Conservation (phyloP, 495 filamentous ascomycete genomes). For the Clohesyomyces aquaticus region DNA sequence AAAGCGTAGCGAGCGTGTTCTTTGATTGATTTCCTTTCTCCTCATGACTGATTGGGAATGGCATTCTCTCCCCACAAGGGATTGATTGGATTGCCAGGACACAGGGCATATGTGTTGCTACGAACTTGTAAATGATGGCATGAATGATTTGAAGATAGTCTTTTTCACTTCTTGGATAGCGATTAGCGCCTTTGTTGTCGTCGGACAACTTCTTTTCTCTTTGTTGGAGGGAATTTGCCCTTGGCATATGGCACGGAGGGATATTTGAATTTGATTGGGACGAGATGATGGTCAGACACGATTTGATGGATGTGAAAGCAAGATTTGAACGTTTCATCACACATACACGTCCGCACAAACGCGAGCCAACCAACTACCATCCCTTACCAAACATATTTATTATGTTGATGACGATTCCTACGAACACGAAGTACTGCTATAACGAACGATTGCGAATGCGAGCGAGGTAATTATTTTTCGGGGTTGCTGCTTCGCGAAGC, state of each 20-base stretch:
- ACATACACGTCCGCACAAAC: too few species aligned
- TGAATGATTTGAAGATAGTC: constrained; percentile 22
- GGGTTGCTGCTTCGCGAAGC: too few species aligned
- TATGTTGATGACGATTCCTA: neutral
- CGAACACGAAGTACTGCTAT: too few species aligned
- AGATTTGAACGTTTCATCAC: too few species aligned
- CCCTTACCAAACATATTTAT: too few species aligned
- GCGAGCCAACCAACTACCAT: too few species aligned
- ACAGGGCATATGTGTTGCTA: constrained; percentile 27
- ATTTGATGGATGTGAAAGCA: neutral
- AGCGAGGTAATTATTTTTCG: too few species aligned
- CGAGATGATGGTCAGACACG: neutral
- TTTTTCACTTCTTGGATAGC: constrained; percentile 10
- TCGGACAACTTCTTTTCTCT: neutral
- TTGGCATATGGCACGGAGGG: too few species aligned
- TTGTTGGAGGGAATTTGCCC: constrained; percentile 5
- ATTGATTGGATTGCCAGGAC: neutral
- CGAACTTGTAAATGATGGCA: constrained; percentile 32
- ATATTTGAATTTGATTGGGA: too few species aligned
- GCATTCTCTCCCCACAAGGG: constrained; percentile 1
- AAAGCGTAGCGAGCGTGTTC: constrained; percentile 41
- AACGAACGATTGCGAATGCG: neutral
- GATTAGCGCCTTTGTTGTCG: neutral
- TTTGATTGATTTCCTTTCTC: constrained; percentile 39
- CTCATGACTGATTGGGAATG: constrained; percentile 19